These are phyloP conservation scores for Zymoseptoria tritici DNA, from an alignment of 2,329 filamentous ascomycete genomes.

Conservation along the genomic window DNA sequence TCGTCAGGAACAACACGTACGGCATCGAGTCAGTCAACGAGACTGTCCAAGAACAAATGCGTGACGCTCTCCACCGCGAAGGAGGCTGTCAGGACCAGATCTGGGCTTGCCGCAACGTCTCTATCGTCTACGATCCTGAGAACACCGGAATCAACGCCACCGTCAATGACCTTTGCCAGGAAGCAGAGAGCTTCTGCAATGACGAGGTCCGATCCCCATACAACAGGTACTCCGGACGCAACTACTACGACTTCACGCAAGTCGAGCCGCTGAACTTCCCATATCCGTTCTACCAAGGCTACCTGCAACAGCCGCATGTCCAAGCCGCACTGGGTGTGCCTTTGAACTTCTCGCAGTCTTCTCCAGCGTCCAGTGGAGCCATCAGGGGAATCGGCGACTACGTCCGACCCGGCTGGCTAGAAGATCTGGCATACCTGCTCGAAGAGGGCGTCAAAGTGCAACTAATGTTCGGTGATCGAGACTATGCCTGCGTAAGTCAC, in stretches of 20 bases:
- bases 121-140: conserved; percentile 34
- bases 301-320: conserved; percentile 48
- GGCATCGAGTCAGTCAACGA: conserved; percentile 47
- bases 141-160: conserved; percentile 19
- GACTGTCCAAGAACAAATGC: conserved; percentile 48
- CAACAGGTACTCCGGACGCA: conserved; percentile 14
- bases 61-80: conserved; percentile 47
- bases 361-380: conserved; percentile 35
- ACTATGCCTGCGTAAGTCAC: conserved; percentile 36
- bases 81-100: conserved; percentile 46
- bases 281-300: conserved; percentile 32
- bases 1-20: conserved; percentile 53
- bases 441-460: conserved; percentile 50
- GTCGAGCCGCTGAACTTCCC: conserved; percentile 30
- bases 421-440: conserved; percentile 47
- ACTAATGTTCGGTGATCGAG: conserved; percentile 49
- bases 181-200: conserved; percentile 41
- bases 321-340: conserved; percentile 50
- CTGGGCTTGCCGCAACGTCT: conserved; percentile 6
- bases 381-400: conserved; percentile 39
- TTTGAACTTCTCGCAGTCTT: conserved; percentile 49
- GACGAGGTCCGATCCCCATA: conserved; percentile 36
- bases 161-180: conserved; percentile 37
- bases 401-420: conserved; percentile 40
- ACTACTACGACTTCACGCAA: conserved; percentile 47